Conservation (phyloP, 1,139 yeast genomes). For the Hyphopichia wangnamkhiaoensis region DNA sequence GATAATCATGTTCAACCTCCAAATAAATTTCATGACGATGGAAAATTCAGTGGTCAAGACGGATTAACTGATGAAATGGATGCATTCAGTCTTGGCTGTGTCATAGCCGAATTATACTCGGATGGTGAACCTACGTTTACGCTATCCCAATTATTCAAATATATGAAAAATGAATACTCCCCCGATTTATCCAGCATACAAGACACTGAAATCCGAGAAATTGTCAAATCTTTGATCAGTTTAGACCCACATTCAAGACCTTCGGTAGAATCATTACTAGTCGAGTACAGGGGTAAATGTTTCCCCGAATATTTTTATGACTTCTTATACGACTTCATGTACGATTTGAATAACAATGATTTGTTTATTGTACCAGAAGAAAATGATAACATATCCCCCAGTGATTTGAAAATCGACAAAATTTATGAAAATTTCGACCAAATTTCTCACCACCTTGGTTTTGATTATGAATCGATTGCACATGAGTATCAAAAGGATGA, state of each 20-base stretch:
- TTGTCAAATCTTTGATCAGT: conserved; percentile 64
- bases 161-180: conserved; percentile 63
- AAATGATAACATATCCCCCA: conserved; percentile 29
- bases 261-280: conserved; percentile 55
- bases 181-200: conserved; percentile 63
- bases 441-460: conserved; percentile 50
- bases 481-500: conserved; percentile 4
- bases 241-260: conserved; percentile 63
- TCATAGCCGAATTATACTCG: conserved; percentile 81
- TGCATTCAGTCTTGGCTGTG: conserved; percentile 87
- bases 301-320: conserved; percentile 76
- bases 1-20: conserved; percentile 14
- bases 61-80: conserved; percentile 74
- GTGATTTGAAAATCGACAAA: conserved; percentile 62
- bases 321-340: conserved; percentile 69
- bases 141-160: conserved; percentile 82
- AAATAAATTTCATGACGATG: conserved; percentile 26
- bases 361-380: conserved; percentile 16
- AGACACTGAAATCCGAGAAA: conserved; percentile 48
- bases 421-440: conserved; percentile 58
- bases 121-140: conserved; percentile 90
- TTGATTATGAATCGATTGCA: conserved; percentile 30
- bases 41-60: conserved; percentile 24
- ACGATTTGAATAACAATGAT: conserved; percentile 30
- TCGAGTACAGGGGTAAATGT: conserved; percentile 46